Conservation (phyloP, 225 moss, liverwort and hornwort genomes). For the Takakia lepidozioides region DNA sequence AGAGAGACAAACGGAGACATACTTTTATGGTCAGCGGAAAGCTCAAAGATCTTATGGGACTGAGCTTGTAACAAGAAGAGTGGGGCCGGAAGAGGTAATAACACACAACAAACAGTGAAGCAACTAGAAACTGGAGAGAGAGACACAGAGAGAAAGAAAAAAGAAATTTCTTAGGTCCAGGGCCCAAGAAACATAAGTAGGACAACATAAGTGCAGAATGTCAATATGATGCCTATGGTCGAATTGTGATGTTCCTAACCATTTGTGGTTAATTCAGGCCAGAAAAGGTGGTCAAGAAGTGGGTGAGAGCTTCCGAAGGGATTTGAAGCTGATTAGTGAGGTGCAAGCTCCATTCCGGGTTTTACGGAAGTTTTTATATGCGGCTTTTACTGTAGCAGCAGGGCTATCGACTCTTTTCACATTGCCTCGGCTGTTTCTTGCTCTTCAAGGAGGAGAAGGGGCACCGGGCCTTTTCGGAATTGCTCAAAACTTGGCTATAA, state of each 20-base stretch:
- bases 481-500: conserved; percentile 79
- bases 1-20: too few species aligned
- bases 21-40: too few species aligned
- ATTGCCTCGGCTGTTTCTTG: conserved; percentile 68
- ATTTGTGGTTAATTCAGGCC: conserved; percentile 46
- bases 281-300: conserved; percentile 83
- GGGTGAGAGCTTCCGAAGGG: conserved; percentile 81
- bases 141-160: neutral
- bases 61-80: too few species aligned
- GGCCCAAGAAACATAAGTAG: too few species aligned
- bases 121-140: too few species aligned
- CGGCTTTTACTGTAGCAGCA: conserved; percentile 72
- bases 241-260: neutral
- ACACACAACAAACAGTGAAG: too few species aligned
- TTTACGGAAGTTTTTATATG: conserved; percentile 83
- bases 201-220: too few species aligned
- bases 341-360: conserved; percentile 93
- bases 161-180: neutral
- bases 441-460: conserved; percentile 86
- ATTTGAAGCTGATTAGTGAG: conserved; percentile 88
- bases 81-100: too few species aligned
- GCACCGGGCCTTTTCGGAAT: conserved; percentile 66
- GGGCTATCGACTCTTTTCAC: conserved; percentile 78
- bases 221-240: too few species aligned
- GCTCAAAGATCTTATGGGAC: too few species aligned